Percentiles rank a stretch among this genome's conserved stretches.
These are phyloP conservation scores for Moniliophthora roreri DNA, from an alignment of 1,284 basidiomycete species.

Conservation along the genomic window DNA sequence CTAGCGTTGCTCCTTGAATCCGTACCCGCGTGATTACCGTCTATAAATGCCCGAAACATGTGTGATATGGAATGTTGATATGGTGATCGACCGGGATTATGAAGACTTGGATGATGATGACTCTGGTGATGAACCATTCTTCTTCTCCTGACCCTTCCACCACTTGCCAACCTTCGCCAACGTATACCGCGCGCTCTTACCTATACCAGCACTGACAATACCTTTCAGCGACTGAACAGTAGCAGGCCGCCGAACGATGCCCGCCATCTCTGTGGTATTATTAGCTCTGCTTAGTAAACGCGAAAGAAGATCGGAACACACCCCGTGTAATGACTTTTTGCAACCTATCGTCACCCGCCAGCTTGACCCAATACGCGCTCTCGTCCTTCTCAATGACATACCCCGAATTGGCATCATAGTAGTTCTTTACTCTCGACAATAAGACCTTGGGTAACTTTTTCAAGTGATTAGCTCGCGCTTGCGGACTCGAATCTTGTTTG, in stretches of 20 bases:
- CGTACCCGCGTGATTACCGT: no score
- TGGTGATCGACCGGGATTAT: no score
- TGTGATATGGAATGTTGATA: no score
- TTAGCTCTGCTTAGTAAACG: conserved; percentile 4
- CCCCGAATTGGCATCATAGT: conserved; percentile 38
- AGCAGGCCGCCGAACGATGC: conserved; percentile 82
- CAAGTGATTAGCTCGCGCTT: conserved; percentile 71
- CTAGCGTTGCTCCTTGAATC: no score
- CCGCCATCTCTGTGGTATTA: conserved; percentile 57
- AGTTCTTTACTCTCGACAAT: conserved; percentile 54
- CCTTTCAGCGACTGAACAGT: conserved; percentile 87
- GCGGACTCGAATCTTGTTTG: conserved; percentile 69
- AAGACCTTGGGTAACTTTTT: conserved; percentile 75
- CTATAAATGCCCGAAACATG: no score
- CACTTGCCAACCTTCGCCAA: conserved; percentile 82
- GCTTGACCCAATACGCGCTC: conserved; percentile 69
- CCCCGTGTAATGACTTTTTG: conserved; percentile 58
- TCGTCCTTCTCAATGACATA: conserved; percentile 51
- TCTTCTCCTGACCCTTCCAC: conserved; percentile 49
- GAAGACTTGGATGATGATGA: no score
- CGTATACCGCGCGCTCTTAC: conserved; percentile 79
- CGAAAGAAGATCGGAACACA: conserved; percentile 33
- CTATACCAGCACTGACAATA: conserved; percentile 77
- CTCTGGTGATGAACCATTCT: not conserved
- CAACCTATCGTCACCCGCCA: conserved; percentile 67